Evolutionary conservation across 352 stramenopile species (phyloP).

Genomic region (Discostella stelligera): DNA sequence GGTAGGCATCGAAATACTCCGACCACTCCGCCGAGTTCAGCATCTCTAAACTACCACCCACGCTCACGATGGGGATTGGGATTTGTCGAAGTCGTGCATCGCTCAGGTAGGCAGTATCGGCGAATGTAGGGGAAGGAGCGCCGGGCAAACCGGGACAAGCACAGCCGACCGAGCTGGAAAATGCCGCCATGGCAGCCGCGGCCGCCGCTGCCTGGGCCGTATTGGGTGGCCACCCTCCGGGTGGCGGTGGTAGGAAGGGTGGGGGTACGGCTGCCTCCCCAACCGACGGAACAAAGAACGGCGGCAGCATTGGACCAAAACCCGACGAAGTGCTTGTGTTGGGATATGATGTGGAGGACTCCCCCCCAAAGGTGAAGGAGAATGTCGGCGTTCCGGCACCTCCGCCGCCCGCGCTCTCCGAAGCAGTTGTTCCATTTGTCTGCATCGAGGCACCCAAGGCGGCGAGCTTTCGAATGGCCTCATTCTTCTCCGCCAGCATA

Average conservation of each 20-base stretch:
- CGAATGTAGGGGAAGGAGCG: background rate
- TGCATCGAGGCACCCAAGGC: conserved; percentile 2
- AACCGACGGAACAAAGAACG: background rate
- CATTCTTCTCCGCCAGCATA: conserved; percentile 9
- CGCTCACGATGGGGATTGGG: background rate
- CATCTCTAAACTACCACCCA: background rate
- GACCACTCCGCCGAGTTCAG: conserved; percentile 34
- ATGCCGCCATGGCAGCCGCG: conserved; percentile 34
- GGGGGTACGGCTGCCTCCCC: conserved; percentile 22
- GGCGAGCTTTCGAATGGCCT: conserved; percentile 6
- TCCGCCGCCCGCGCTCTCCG: background rate
- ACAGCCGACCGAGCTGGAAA: conserved; percentile 18
- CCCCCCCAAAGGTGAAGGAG: conserved; percentile 44
- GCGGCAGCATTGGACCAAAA: background rate
- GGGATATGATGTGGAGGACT: background rate
- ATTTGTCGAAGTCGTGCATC: background rate
- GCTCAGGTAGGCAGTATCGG: background rate
- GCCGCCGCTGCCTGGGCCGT: conserved; percentile 25
- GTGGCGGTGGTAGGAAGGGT: conserved; percentile 29
- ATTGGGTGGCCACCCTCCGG: conserved; percentile 33
- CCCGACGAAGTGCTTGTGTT: background rate
- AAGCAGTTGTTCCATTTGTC: background rate
- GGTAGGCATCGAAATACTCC: conserved; percentile 51
- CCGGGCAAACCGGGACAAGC: background rate
- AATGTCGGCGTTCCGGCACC: conserved; percentile 20